Evolutionary conservation across 352 stramenopile genomes (phyloP), one percentile per base, ranked within the genome.

Genomic region (Pythium apleroticum): DNA sequence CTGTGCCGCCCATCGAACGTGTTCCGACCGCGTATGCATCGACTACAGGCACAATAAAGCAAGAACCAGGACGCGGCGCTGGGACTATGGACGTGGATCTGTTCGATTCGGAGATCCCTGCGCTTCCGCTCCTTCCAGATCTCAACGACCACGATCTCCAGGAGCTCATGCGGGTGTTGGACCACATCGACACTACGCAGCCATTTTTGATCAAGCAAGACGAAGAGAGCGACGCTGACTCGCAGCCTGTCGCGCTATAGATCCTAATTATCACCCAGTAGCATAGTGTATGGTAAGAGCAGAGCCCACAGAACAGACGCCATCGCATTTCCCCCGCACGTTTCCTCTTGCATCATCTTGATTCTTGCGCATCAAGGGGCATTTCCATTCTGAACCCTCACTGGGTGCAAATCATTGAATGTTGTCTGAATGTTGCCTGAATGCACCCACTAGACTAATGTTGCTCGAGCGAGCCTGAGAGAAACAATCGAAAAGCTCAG

Each of bases 181-280:
- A 56, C 19, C 19, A 56, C 15, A 39, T 31, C 49, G 49, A 41
- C 22, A 37, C 49, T 15, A 24, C 45, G 14, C 24, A 31, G 10
- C 45, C 45, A 52, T 22, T 68, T 31, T 54, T 45, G 22, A 8
- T 37, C 39, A 41, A 57, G 33, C 9, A 64, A 33, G 52, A 56
- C 17, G 35, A 43, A 1, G 28, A 6, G 0, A 14, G 25, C 11
- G 20, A 53, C 20, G 46, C 22, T 20, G 46, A 53, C 20, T 17
- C 8, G 8, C 20, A 53, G 46, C 5, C 4, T 7, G n/a, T 24
- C 46, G 31, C n/a, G 46, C 46, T 31, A 7, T 53, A 53, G 25
- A 31, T 53, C 11, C 25, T 31, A 53, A 53, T 31, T 31, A 27
- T 53, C 20, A n/a, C 25, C 17, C 19, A 53, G 46, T 31, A 31